Base-by-base conservation (phyloP, 2,329 filamentous ascomycete genomes). In the Tothia fuscella region DNA sequence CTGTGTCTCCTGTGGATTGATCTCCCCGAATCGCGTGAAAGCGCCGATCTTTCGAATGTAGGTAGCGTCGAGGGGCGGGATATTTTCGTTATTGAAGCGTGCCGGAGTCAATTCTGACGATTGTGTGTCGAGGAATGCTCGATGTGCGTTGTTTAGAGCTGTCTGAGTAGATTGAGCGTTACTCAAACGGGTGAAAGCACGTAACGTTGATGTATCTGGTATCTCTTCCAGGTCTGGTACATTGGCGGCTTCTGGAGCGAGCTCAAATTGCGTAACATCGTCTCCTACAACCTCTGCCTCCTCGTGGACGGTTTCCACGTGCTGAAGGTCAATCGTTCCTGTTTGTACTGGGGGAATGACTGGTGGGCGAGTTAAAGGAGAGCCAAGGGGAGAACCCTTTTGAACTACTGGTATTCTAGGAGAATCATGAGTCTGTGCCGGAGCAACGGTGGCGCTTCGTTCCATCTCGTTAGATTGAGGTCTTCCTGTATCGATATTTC, bases 91-190 rank as follows among this genome's bases (percentile, higher is more conserved):
- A n/a, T n/a, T n/a, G n/a, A n/a, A n/a, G n/a, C n/a, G n/a, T n/a
- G n/a, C n/a, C n/a, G n/a, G n/a, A n/a, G n/a, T n/a, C n/a, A n/a
- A n/a, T n/a, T n/a, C n/a, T n/a, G n/a, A n/a, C 7, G 20, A 17
- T 30, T 39, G 50, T 46, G 37, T 53, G 26, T 58, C 52, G 41
- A 56, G 59, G 31, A 58, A 59, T 19, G 55, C 54, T 28, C 51
- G 48, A 28, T 56, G 56, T 33, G 57, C 55, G 29, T 56, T 42
- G 42, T 55, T 38, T 48, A 63, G 51, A 22, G 60, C 53, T 17
- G 56, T 54, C 47, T 61, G 60, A 2, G 57, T 62, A 7, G 55
- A 61, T 33, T 53, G 51, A 25, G 54, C 49, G 3, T n/a, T n/a
- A n/a, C n/a, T n/a, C n/a, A 45, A 48, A 34, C 48, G 48, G 5